Evolutionary conservation across 805 yeast species (phyloP).

Genomic region (Myxozyma neotropica): DNA sequence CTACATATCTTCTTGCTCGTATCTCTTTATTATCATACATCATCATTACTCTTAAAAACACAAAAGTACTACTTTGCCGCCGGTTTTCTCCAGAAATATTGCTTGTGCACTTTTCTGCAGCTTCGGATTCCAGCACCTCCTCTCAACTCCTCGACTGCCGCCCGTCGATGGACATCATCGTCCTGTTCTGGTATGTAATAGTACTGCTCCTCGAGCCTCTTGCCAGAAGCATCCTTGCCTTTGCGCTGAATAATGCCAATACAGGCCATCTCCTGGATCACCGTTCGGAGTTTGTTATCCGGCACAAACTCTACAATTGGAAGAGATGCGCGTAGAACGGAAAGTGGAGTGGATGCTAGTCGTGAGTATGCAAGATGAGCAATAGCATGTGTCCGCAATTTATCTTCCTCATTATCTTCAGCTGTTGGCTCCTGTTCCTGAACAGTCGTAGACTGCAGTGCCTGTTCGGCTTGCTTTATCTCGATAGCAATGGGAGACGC

Average conservation of each 20-base stretch:
- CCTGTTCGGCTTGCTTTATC: background rate
- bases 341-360: conserved; percentile 83
- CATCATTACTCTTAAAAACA: background rate
- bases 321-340: conserved; percentile 64
- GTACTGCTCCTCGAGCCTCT: conserved; percentile 89
- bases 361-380: conserved; percentile 92
- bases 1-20: too few relatives aligned
- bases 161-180: conserved; percentile 65
- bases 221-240: conserved; percentile 97
- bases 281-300: conserved; percentile 46
- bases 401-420: conserved; percentile 41
- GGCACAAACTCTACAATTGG: conserved; percentile 40
- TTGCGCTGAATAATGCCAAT: conserved; percentile 86
- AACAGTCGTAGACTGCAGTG: background rate
- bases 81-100: conserved; percentile 73
- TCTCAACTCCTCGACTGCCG: conserved; percentile 70
- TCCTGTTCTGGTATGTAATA: conserved; percentile 88
- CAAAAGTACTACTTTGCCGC: conserved; percentile 10
- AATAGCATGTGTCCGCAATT: conserved; percentile 64
- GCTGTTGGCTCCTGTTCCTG: background rate
- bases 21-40: too few relatives aligned
- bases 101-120: conserved; percentile 93
- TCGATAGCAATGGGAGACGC: too few relatives aligned
- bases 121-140: conserved; percentile 78
- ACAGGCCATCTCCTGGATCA: conserved; percentile 54